Conservation (phyloP, 2,329 filamentous ascomycete genomes). For the Fusarium odoratissimum region DNA sequence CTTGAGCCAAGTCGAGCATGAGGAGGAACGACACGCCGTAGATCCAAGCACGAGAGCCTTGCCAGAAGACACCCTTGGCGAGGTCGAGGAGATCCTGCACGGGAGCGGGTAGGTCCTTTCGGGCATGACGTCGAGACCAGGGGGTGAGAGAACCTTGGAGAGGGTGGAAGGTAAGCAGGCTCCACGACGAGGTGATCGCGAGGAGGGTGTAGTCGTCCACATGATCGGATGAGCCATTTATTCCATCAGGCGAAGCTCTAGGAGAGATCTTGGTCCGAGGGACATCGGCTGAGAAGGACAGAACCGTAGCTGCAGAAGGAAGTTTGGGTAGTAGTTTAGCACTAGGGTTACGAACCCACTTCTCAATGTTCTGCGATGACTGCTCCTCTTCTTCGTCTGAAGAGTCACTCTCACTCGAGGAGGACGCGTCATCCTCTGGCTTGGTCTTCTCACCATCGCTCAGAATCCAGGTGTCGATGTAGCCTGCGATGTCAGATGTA, state of each 20-base stretch:
- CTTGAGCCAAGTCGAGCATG: conserved; percentile 87
- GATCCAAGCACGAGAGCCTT: conserved; percentile 82
- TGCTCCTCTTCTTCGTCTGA: conserved; percentile 60
- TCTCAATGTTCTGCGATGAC: conserved; percentile 55
- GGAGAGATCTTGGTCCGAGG: conserved; percentile 47
- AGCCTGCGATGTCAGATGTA: conserved; percentile 83
- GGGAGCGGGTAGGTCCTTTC: conserved; percentile 77
- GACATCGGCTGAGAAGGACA: conserved; percentile 73
- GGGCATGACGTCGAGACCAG: conserved; percentile 88
- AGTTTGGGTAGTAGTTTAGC: conserved; percentile 77
- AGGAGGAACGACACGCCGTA: conserved; percentile 88
- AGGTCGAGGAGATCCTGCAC: conserved; percentile 82
- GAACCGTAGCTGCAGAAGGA: conserved; percentile 70
- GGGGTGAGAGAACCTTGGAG: conserved; percentile 80
- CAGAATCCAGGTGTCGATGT: conserved; percentile 87
- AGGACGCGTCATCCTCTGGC: conserved; percentile 49
- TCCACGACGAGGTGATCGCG: conserved; percentile 65
- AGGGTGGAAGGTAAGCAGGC: conserved; percentile 83
- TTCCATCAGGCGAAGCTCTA: conserved; percentile 40
- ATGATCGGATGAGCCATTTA: conserved; percentile 43
- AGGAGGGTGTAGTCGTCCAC: conserved; percentile 64
- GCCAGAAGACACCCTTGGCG: conserved; percentile 88
- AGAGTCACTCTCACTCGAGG: conserved; percentile 54
- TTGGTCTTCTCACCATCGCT: conserved; percentile 53
- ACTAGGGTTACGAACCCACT: conserved; percentile 81